Base-by-base conservation (phyloP, 1,284 basidiomycete genomes). In the Ganoderma multipileum region DNA sequence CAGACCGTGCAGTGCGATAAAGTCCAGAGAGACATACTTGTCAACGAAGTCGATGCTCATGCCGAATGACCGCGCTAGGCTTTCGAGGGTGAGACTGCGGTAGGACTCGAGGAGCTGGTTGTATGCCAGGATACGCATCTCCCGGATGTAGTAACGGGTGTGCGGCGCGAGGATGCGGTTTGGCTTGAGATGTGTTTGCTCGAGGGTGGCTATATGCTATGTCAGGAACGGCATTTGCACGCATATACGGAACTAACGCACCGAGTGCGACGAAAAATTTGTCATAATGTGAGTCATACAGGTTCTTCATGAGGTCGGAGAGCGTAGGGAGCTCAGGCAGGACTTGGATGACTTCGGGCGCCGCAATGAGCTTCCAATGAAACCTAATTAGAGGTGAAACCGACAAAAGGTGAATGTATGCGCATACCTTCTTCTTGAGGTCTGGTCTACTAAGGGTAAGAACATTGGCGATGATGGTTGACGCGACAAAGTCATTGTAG, bases 91-190 rank as follows among this genome's bases (percentile, higher is more conserved):
- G 47, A 99, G 86, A 71, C 92, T 95, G 61, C 93, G 88, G 81
- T 99, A 99, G 20, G 90, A 93, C 80, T 99, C 96, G 20, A 99
- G 85, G 2, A 99, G 86, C 79, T 99, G 97, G 42, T 88, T 84
- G 82, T 99, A 99, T 2, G 97, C 96, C 58, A 95, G 91, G 76
- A 99, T 97, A 55, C 97, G 91, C 94, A 99, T 97, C 81, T 99
- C 98, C 63, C 97, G 91, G 26, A 97, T 89, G 79, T 98, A 99
- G 85, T 87, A 98, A 3, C 95, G 89, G 1, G 95, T 89, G 78
- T 99, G 98, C 0, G 93, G 93, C 7, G 91, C 87, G 57, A 99
- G 88, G 58, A 96, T 83, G 33, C 95, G 92, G 20, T 95, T 97
- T 12, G 96, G 92, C 26, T 97, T 83, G 68, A 99, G 90, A 78